Evolutionary conservation across 73 alveolate genomes (phyloP), one percentile per base, ranked within the genome.

Genomic region (Durusdinium trenchii): DNA sequence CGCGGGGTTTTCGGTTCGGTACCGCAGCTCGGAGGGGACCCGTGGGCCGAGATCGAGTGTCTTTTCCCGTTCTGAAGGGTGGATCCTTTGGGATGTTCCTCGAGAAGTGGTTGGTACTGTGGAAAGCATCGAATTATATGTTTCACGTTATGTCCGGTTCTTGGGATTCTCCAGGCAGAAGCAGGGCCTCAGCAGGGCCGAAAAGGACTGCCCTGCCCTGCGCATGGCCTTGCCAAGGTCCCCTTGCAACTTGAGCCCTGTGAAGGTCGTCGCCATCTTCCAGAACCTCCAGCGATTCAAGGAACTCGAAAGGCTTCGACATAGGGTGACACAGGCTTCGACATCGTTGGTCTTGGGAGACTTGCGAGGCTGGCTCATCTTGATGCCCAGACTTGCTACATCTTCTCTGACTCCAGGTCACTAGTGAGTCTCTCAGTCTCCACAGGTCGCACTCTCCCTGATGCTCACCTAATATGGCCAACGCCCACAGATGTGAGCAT

Each of bases 251-350:
- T 99, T 99, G 46, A 99, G 99, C 36, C 99, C 99, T 30, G 99
- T 99, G 99, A 99, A 99, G 90, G 99, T 99, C 67, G 99, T 99
- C 26, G 99, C 99, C 99, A 99, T 99, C 99, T 99, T 99, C 99
- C 99, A 99, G 99, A 99, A 99, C 99, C 96, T 86, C 54, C 45
- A 64, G n/a, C 20, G n/a, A 67, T 12, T 38, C 69, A 12, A 57
- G 32, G 23, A 57, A 57, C 69, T 57, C 12, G 32, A 57, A 57
- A 16, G 23, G 12, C 32, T 23, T 57, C 69, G 23, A 57, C 32
- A 12, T 57, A 57, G 69, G 23, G 69, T 12, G 23, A 57, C 69
- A 12, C 69, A 12, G n/a, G n/a, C n/a, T n/a, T n/a, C n/a, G n/a
- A n/a, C 78, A 23, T 64, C 16, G 85, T 23, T n/a, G 84, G 42